Conservation (phyloP, 305 asterid genomes). For the Fraxinus ornus region DNA sequence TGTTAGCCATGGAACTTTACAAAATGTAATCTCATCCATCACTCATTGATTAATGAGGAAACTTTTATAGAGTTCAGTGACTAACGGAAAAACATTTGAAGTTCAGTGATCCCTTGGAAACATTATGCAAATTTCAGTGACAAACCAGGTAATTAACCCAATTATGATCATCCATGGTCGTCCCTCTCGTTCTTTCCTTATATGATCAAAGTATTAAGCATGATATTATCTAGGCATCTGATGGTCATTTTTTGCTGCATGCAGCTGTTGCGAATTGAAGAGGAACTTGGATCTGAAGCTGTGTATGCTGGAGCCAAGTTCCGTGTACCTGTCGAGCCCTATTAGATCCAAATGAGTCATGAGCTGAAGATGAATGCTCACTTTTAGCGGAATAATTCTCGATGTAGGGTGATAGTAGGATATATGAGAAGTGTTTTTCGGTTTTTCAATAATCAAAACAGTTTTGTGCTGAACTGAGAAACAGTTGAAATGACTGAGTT, state of each 20-base stretch:
- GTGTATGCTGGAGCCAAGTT: slow-evolving; percentile 76
- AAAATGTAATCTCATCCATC: no score
- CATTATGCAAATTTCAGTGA: no score
- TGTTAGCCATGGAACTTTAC: no score
- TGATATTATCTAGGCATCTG: background rate
- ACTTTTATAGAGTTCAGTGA: no score
- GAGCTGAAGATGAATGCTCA: slow-evolving; percentile 12
- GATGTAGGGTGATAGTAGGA: slow-evolving; percentile 7
- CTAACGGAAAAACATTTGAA: no score
- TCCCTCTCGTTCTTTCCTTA: background rate
- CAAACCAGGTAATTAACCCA: background rate
- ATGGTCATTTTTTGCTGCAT: slow-evolving; percentile 4
- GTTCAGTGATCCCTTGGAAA: no score
- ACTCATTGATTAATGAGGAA: no score
- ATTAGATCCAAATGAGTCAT: slow-evolving; percentile 27
- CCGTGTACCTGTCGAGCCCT: slow-evolving; percentile 85
- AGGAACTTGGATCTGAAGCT: slow-evolving; percentile 79
- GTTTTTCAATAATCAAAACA: background rate
- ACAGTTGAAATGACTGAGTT: background rate
- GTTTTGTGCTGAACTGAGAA: background rate
- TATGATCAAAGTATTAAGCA: background rate
- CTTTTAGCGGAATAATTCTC: background rate
- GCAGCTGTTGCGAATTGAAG: slow-evolving; percentile 81
- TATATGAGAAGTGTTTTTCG: background rate
- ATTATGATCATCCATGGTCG: background rate